Evolutionary conservation across 306 rosid species (phyloP), one percentile per base, ranked within the genome.

Genomic region (Dalbergia cochinchinensis): DNA sequence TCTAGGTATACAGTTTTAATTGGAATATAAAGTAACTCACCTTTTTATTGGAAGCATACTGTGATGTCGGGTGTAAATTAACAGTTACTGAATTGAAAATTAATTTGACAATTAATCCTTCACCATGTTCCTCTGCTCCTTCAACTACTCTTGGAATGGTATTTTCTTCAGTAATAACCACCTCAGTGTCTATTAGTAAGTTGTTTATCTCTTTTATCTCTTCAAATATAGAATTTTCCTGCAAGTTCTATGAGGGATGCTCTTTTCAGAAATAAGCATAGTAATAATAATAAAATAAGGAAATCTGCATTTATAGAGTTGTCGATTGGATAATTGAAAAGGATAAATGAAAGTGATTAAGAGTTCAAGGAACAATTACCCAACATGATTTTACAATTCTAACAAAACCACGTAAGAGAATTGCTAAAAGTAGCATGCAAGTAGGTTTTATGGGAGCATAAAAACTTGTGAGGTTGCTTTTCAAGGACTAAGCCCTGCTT

Each of bases 201-300:
- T 71, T 74, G 83, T 87, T 87, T 57, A 82, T 83, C 51, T 47
- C 72, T 73, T 59, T 72, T 71, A 87, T 82, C 79, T 87, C 90
- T 76, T 78, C 79, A 22, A 75, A 57, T 50, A 87, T 31, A 66
- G 61, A 12, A 41, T 65, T 84, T 73, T 26, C 86, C 90, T 87
- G 81, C 78, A 15, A 41, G 69, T 35, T 65, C 4, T 7, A 66
- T 37, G 11, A 58, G n/a, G 54, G 34, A 42, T 54, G 3, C 45
- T 12, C 65, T 10, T 42, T 78, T 45, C 33, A 62, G 5, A 55
- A 66, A 50, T 13, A 65, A 18, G 45, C n/a, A 66, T 20, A 41
- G 19, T 26, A 16, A 41, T 57, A 15, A 26, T 3, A 14, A 14
- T 61, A 47, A 15, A 62, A 6, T 62, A 22, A 19, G 8, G 67